Percentiles rank a stretch among this genome's conserved stretches.
Conservation (phyloP, 2,329 filamentous ascomycete species). For the Daldinia sp. region DNA sequence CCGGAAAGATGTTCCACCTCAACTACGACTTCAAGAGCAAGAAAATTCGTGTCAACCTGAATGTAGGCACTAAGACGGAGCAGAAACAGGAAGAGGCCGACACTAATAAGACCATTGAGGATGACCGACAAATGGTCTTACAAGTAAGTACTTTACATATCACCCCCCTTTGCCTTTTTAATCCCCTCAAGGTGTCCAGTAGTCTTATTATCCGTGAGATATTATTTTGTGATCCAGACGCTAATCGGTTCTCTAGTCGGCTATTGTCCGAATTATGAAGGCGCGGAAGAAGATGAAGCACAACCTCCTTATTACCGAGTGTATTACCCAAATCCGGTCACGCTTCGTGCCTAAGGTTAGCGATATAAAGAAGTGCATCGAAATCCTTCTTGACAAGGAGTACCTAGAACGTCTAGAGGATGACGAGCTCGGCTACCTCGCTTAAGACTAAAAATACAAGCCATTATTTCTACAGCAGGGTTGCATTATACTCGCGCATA, state of each 20-base stretch:
- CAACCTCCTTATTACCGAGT: slow-evolving; percentile 90
- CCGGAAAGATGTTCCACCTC: slow-evolving; percentile 81
- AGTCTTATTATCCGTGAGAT: not conserved
- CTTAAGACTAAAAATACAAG: slow-evolving; percentile 58
- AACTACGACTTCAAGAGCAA: slow-evolving; percentile 98
- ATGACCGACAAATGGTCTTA: slow-evolving; percentile 93
- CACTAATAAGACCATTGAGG: slow-evolving; percentile 99
- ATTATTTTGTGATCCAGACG: not conserved
- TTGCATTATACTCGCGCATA: slow-evolving; percentile 10
- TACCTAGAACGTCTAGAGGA: slow-evolving; percentile 95
- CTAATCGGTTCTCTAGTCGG: slow-evolving; percentile 69
- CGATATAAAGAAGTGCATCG: slow-evolving; percentile 99
- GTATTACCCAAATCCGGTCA: slow-evolving; percentile 91
- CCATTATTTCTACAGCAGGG: not conserved
- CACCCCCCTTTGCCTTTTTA: not conserved
- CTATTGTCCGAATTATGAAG: slow-evolving; percentile 99
- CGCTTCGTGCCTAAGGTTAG: slow-evolving; percentile 92
- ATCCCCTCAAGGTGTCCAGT: not conserved
- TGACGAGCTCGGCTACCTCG: slow-evolving; percentile 93
- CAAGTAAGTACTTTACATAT: slow-evolving; percentile 71
- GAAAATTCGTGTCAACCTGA: slow-evolving; percentile 96
- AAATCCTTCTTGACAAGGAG: slow-evolving; percentile 98
- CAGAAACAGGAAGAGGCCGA: slow-evolving; percentile 96
- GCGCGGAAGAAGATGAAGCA: slow-evolving; percentile 99
- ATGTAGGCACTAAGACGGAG: slow-evolving; percentile 93